These are phyloP conservation scores for Angophora floribunda DNA, from an alignment of 345 rosid genomes.

Conservation along the genomic window DNA sequence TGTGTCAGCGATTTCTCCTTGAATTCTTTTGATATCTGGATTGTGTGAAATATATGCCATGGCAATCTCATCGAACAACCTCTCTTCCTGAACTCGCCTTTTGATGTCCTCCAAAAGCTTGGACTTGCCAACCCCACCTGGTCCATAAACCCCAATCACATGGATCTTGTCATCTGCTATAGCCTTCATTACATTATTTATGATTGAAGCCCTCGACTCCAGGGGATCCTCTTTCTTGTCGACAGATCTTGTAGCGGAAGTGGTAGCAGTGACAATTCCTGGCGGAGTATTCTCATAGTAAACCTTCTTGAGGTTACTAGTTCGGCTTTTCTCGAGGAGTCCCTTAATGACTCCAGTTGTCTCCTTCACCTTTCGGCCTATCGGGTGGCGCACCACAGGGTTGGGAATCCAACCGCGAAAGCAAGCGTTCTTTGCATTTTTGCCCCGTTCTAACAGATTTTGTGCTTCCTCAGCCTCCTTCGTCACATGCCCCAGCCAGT, in stretches of 20 bases:
- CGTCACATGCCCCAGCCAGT: background rate
- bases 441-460: background rate
- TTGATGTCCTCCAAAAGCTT: slow-evolving; percentile 1
- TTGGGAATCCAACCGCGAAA: too few species aligned
- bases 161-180: background rate
- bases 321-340: too few species aligned
- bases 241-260: background rate
- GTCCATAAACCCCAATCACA: background rate
- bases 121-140: background rate
- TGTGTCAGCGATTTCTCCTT: slow-evolving; percentile 3
- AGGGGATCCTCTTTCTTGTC: background rate
- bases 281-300: background rate
- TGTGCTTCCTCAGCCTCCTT: background rate
- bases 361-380: too few species aligned
- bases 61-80: background rate
- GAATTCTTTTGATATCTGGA: background rate
- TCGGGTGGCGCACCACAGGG: too few species aligned
- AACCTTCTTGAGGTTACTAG: background rate
- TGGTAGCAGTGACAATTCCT: background rate
- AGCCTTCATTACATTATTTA: background rate
- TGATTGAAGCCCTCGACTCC: background rate
- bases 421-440: too few species aligned
- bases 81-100: background rate
- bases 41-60: background rate
- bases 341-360: too few species aligned